Evolutionary conservation across 305 asterid genomes (phyloP).

Genomic region (Fraxinus greggii): DNA sequence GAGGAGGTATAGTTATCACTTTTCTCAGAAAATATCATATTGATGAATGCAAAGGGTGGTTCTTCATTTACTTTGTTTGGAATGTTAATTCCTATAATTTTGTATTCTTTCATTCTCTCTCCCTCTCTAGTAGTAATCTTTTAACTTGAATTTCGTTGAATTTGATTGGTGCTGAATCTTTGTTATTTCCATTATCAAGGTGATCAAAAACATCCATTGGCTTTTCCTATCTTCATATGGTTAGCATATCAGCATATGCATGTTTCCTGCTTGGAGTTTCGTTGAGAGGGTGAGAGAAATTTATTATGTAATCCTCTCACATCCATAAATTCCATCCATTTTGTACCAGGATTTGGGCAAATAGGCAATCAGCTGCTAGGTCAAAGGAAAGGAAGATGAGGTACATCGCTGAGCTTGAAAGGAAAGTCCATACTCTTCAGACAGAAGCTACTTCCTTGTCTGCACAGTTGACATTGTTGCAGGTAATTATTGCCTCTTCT

Average conservation of each 20-base stretch:
- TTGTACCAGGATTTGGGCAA: constrained; percentile 87
- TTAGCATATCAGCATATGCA: constrained; percentile 7
- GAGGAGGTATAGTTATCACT: not conserved
- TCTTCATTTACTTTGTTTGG: not conserved
- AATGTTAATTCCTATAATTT: not conserved
- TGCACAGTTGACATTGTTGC: constrained; percentile 89
- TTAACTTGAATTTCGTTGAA: not conserved
- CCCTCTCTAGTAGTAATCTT: not conserved
- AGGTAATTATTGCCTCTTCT: constrained; percentile 45
- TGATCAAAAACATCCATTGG: not conserved
- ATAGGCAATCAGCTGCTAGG: constrained; percentile 98
- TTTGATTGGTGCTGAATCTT: not conserved
- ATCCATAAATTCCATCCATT: constrained; percentile 7
- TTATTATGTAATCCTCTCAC: constrained; percentile 14
- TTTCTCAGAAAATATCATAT: not conserved
- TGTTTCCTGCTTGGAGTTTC: constrained; percentile 6
- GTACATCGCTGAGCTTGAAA: constrained; percentile 95
- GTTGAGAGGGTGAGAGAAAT: constrained; percentile 11
- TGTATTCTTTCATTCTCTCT: not conserved
- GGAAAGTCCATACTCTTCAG: constrained; percentile 93
- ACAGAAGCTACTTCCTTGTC: constrained; percentile 96
- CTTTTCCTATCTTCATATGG: not conserved
- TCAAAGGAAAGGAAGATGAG: constrained; percentile 99
- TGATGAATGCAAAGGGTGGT: not conserved
- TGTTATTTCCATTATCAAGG: not conserved